phyloP scores from a whole-genome alignment of 176 grass and related monocot species.

The Carex pumila region DNA sequence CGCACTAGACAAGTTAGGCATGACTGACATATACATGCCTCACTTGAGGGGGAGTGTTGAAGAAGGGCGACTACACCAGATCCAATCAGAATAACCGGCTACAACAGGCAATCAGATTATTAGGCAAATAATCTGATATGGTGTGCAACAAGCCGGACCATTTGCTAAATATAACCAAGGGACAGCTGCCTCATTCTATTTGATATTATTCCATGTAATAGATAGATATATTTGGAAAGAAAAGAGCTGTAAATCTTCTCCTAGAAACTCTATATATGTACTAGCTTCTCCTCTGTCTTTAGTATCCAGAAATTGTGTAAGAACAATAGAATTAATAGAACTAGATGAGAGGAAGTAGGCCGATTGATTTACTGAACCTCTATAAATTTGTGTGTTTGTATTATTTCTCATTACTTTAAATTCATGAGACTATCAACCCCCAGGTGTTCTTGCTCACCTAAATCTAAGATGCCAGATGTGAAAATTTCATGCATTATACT shows the following conservation, averaged over 20 bases:
- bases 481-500: not conserved
- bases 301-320: not conserved
- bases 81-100: not conserved
- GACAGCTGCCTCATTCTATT: too few species aligned
- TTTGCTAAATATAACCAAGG: too few species aligned
- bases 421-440: not conserved
- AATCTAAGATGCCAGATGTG: not conserved
- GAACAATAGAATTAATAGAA: not conserved
- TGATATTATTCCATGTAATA: not conserved
- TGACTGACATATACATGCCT: not conserved
- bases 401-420: not conserved
- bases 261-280: not conserved
- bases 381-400: not conserved
- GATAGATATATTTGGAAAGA: not conserved
- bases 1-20: not conserved
- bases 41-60: not conserved
- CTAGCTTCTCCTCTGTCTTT: not conserved
- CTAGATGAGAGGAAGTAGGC: not conserved
- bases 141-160: not conserved
- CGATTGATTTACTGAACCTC: not conserved
- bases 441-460: not conserved
- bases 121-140: not conserved
- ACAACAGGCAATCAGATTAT: not conserved
- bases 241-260: not conserved
- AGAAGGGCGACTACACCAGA: not conserved